phyloP scores from a whole-genome alignment of 768 basidiomycete species.

The Amanita subjunquillea region DNA sequence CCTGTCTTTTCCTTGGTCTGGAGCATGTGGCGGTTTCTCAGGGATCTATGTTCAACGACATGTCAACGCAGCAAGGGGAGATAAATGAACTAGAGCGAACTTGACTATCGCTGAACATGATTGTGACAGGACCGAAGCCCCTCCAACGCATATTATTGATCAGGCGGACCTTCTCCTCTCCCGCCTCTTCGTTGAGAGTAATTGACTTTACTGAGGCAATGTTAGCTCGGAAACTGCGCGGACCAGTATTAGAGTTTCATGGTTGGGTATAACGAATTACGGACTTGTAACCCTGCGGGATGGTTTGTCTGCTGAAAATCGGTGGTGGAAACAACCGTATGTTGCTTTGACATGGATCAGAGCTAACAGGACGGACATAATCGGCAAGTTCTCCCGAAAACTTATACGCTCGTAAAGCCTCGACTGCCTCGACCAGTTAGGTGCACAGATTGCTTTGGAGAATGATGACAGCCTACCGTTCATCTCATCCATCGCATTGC shows the following conservation, averaged over 20 bases:
- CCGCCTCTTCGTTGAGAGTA: constrained; percentile 61
- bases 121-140: constrained; percentile 64
- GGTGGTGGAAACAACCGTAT: constrained; percentile 82
- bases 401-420: constrained; percentile 57
- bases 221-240: constrained; percentile 64
- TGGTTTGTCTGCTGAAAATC: constrained; percentile 71
- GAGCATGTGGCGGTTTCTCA: constrained; percentile 47
- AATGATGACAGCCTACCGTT: constrained; percentile 48
- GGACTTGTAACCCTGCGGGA: constrained; percentile 78
- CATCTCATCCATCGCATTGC: constrained; percentile 66
- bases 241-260: neutral
- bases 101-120: constrained; percentile 52
- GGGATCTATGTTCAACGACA: constrained; percentile 40
- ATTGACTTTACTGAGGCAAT: constrained; percentile 62
- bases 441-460: neutral
- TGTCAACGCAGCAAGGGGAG: neutral
- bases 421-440: constrained; percentile 36
- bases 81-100: constrained; percentile 20
- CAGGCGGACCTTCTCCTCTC: constrained; percentile 73
- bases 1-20: constrained; percentile 46
- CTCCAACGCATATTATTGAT: constrained; percentile 86
- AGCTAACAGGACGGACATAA: constrained; percentile 27
- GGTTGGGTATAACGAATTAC: constrained; percentile 8
- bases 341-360: constrained; percentile 30
- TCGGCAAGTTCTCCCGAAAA: constrained; percentile 65